Percentiles rank a stretch among this genome's conserved stretches.
Conservation (phyloP, 257 asterid species). For the Lycium barbarum region DNA sequence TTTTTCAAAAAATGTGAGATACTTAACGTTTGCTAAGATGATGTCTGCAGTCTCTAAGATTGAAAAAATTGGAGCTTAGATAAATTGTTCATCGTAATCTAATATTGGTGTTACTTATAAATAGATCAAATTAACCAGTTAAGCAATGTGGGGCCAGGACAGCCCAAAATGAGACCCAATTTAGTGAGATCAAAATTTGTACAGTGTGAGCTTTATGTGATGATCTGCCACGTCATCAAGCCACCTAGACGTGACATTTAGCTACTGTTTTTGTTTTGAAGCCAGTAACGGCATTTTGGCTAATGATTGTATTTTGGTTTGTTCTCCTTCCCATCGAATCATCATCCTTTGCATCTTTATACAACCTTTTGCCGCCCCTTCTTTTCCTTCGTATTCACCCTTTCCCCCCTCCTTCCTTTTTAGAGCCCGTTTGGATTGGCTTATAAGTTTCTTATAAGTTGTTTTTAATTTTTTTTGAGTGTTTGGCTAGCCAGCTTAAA, state of each 20-base stretch:
- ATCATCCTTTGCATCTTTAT: constrained; percentile 37
- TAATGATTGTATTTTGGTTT: constrained; percentile 61
- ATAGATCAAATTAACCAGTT: not conserved
- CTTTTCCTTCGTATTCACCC: not conserved
- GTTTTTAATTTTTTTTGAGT: too few species aligned
- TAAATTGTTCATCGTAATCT: not conserved
- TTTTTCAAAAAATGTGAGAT: not conserved
- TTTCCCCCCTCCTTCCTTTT: not conserved
- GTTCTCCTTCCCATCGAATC: constrained; percentile 37
- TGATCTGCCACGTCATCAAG: too few species aligned
- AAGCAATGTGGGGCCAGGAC: not conserved
- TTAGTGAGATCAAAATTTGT: constrained; percentile 18
- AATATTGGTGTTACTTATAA: not conserved
- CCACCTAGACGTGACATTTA: not conserved
- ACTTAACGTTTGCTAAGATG: too few species aligned
- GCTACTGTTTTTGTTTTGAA: constrained; percentile 47
- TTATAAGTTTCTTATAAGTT: too few species aligned
- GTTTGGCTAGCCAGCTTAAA: too few species aligned
- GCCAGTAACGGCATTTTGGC: constrained; percentile 59
- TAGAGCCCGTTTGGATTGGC: too few species aligned
- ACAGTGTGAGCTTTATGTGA: constrained; percentile 24
- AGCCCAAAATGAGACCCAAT: constrained; percentile 34
- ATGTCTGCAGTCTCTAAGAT: too few species aligned
- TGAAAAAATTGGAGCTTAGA: not conserved
- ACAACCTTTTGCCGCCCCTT: not conserved